Evolutionary conservation across 2,329 filamentous ascomycete genomes (phyloP).

Genomic region (Chrysoporthe deuterocubensis): DNA sequence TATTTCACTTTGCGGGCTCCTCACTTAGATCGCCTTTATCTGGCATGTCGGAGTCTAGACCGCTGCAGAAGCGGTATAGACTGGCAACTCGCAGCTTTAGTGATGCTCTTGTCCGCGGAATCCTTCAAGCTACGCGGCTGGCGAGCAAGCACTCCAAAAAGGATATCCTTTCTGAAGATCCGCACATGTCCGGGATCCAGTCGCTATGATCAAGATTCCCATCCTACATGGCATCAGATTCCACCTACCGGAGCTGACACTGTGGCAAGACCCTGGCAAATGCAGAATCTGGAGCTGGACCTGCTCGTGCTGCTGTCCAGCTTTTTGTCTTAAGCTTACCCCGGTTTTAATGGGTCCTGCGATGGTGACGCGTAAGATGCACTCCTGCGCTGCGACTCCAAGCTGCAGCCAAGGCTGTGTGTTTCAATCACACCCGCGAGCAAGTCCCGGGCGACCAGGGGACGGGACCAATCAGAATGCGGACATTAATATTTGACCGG

Average conservation of each 20-base stretch:
- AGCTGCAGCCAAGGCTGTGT: slow-evolving; percentile 16
- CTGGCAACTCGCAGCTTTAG: no score
- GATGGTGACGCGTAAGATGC: slow-evolving; percentile 11
- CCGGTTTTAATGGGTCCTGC: slow-evolving; percentile 1
- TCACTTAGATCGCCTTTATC: no score
- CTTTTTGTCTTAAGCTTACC: slow-evolving; percentile 8
- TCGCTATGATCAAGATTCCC: background rate
- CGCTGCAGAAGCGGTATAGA: no score
- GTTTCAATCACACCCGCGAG: background rate
- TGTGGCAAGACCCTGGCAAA: background rate
- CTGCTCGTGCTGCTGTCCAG: background rate
- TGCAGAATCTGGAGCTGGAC: background rate
- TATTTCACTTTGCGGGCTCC: no score
- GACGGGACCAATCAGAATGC: background rate
- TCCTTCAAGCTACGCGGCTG: background rate
- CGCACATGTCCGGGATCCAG: background rate
- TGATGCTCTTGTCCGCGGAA: no score
- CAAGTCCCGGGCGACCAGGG: background rate
- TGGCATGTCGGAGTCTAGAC: no score
- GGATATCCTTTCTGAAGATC: background rate
- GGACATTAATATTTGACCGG: background rate
- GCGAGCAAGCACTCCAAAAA: background rate
- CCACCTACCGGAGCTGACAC: slow-evolving; percentile 9
- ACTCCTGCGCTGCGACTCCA: slow-evolving; percentile 5
- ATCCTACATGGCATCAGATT: background rate